phyloP scores from a whole-genome alignment of 495 filamentous ascomycete genomes.

The Parachaetomium inaequale region DNA sequence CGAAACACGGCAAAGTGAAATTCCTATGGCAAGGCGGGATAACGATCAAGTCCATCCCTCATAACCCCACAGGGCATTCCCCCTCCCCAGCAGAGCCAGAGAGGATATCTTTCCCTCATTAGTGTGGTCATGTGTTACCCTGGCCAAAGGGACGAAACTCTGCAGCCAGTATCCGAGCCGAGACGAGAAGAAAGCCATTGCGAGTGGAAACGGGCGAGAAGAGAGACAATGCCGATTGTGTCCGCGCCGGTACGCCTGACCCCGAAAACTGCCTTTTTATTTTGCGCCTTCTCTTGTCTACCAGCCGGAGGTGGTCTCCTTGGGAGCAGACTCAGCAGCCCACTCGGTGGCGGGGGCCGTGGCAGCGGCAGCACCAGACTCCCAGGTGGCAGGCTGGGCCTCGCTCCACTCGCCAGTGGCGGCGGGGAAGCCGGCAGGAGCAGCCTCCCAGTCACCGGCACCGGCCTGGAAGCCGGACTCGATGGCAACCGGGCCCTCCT shows the following conservation, averaged over 20 bases:
- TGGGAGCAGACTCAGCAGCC: constrained; percentile 58
- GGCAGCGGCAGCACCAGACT: constrained; percentile 45
- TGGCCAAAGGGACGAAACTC: constrained; percentile 23
- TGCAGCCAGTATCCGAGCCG: constrained; percentile 20
- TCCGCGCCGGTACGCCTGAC: constrained; percentile 32
- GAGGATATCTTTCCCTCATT: constrained; percentile 93
- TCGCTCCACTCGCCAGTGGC: constrained; percentile 48
- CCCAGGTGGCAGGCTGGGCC: constrained; percentile 72
- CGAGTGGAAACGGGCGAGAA: constrained; percentile 16
- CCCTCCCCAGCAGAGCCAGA: constrained; percentile 49
- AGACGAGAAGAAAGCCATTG: constrained; percentile 14
- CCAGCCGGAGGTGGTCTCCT: constrained; percentile 56
- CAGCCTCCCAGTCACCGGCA: constrained; percentile 68
- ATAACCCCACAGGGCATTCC: constrained; percentile 89
- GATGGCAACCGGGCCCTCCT: constrained; percentile 73
- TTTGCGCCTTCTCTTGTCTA: constrained; percentile 41
- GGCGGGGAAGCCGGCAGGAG: constrained; percentile 59
- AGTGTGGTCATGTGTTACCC: constrained; percentile 63
- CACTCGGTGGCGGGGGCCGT: constrained; percentile 56
- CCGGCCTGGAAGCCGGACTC: constrained; percentile 65
- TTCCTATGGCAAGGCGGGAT: constrained; percentile 42
- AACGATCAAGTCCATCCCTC: constrained; percentile 55
- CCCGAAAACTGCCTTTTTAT: constrained; percentile 26
- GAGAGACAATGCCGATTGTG: constrained; percentile 13
- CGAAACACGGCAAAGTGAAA: constrained; percentile 17